phyloP scores from a whole-genome alignment of 1,284 basidiomycete genomes.

The Ustilago xerochloae region DNA sequence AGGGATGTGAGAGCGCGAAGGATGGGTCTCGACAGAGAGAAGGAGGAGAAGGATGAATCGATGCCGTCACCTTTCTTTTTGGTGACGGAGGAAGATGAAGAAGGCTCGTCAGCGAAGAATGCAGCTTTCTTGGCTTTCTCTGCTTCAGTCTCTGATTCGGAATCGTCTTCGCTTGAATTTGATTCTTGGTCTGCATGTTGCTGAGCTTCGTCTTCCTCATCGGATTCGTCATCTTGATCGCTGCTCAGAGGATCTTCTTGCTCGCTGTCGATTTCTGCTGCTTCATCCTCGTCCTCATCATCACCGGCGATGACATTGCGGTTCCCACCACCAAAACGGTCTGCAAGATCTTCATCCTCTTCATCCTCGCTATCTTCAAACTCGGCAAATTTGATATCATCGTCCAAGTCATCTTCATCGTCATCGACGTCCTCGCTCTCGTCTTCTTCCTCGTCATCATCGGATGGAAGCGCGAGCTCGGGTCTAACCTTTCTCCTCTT shows the following conservation, averaged over 20 bases:
- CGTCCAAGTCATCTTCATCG: constrained; percentile 35
- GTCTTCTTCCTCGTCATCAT: constrained; percentile 2
- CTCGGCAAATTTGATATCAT: constrained; percentile 37
- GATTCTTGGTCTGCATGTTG: constrained; percentile 15
- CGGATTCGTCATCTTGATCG: constrained; percentile 1
- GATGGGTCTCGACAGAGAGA: constrained; percentile 89
- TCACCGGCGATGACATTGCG: constrained; percentile 55
- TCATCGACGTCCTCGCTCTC: constrained; percentile 5
- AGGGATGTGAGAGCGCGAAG: constrained; percentile 85
- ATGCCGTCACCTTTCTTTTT: constrained; percentile 21
- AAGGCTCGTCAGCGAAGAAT: constrained; percentile 61
- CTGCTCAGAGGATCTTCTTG: constrained; percentile 40
- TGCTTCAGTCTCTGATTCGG: constrained; percentile 52
- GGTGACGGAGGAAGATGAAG: constrained; percentile 10
- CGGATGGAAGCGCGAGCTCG: constrained; percentile 26
- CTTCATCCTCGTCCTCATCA: constrained; percentile 60
- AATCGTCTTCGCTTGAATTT: constrained; percentile 41
- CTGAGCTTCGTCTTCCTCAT: constrained; percentile 12
- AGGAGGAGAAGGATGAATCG: constrained; percentile 76
- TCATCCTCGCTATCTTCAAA: constrained; percentile 70
- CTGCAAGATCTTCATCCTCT: constrained; percentile 73
- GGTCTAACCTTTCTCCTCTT: constrained; percentile 49
- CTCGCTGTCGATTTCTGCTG: constrained; percentile 62
- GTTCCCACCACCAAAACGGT: constrained; percentile 58
- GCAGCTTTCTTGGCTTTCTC: constrained; percentile 63